Base-by-base conservation (phyloP, 2,329 filamentous ascomycete genomes). In the Plenodomus biglobosus region DNA sequence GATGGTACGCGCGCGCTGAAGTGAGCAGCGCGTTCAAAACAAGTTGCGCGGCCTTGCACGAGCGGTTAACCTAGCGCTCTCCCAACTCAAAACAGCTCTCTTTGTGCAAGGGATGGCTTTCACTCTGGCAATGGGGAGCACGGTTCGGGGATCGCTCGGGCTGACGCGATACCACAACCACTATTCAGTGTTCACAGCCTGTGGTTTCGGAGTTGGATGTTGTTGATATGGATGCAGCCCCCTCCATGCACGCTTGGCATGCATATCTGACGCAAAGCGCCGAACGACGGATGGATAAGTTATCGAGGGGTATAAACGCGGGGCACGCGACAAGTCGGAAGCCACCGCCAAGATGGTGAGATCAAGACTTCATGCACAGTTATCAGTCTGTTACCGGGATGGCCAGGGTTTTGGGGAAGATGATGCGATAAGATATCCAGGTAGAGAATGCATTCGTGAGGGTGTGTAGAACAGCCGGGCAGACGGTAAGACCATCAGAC, bases 1-100 rank as follows among this genome's bases (percentile, higher is more conserved):
- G 55, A 50, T 3, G 48, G 47, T 38, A 43, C 52, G 58, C 55
- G 60, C 58, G 42, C 58, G 58, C 56, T 64, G 61, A 61, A n/a
- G n/a, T n/a, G n/a, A n/a, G n/a, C n/a, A n/a, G n/a, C n/a, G n/a
- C n/a, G n/a, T n/a, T n/a, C n/a, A n/a, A n/a, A n/a, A n/a, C n/a
- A n/a, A n/a, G n/a, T n/a, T 47, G 48, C 52, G 41, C 46, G 38
- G 48, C 43, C 36, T 48, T 50, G 17, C 49, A 53, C 46, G 39
- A 42, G 47, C 50, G 43, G 42, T 36, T 48, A 24, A 18, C 11
- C 20, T 38, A 45, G 18, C 35, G 27, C 27, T 11, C 11, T 11
- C 22, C 6, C 5, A 24, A 24, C 5, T 6, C 22, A 6, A 11
- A 32, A 32, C 13, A 10, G 27, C 27, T 32, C 5, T 11, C 5